Evolutionary conservation across 257 asterid genomes (phyloP), one percentile per base, ranked within the genome.

Genomic region (Striga asiatica): DNA sequence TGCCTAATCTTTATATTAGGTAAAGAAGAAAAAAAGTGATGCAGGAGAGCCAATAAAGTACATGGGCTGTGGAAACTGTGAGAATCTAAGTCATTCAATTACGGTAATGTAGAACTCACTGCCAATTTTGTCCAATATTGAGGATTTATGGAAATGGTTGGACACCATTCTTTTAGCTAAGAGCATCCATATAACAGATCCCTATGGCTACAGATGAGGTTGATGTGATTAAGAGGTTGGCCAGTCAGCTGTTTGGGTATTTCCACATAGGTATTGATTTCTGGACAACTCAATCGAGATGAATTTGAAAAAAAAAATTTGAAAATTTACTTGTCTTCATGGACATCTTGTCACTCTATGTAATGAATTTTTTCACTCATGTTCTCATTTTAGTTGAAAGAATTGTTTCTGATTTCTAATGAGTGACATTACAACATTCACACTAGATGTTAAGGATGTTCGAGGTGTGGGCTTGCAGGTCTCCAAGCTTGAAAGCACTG

Each of bases 381-480:
- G n/a, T 49, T 29, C 23, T 18, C 43, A 4, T 19, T 32, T 25
- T 48, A 12, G 8, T 41, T n/a, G 6, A 13, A 0, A 41, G 25
- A 54, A 21, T 7, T 21, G n/a, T 29, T 54, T 16, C n/a, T 45
- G 13, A 13, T 13, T 9, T 49, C 34, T 45, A n/a, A n/a, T 17
- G 29, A 53, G 35, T 60, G 27, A 37, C 31, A 58, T 64, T 63
- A 54, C 45, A 55, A 22, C 17, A 24, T 39, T 41, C 57, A 7
- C 71, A 55, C 68, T 74, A 91, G 98, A 87, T 78, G 93, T 82
- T 53, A 71, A 73, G 67, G 97, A 88, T 68, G 76, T 92, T 65
- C 72, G 97, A 74, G 98, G 98, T 56, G 69, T 87, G 93, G 97
- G 97, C 72, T 74, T 92, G 78, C 97, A 92, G 76, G 97, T 89